Conservation (phyloP, 1,284 basidiomycete genomes). For the Ceratobasidium sp. region DNA sequence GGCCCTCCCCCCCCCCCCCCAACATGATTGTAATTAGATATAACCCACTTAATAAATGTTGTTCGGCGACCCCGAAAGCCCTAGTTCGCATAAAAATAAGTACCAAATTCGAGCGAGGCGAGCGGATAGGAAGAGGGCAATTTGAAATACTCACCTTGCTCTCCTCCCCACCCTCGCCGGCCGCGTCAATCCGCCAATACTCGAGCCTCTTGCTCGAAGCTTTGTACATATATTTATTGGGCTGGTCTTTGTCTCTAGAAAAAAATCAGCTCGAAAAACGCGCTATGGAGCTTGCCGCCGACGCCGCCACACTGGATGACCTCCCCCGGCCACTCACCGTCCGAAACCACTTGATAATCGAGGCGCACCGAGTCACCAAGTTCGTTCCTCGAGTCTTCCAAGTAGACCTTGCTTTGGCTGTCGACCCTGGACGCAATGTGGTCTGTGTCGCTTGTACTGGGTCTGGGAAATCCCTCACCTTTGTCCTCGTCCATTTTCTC, state of each 20-base stretch:
- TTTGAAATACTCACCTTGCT: slow-evolving; percentile 1
- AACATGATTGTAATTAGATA: not conserved
- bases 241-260: not conserved
- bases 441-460: slow-evolving; percentile 20
- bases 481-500: not conserved
- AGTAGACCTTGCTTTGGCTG: not conserved
- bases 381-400: not conserved
- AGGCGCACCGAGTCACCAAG: not conserved
- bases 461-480: slow-evolving; percentile 7
- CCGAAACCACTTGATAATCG: not conserved
- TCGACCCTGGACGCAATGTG: not conserved
- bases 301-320: not conserved
- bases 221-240: not conserved
- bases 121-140: not conserved
- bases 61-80: not conserved
- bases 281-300: not conserved
- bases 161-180: not conserved
- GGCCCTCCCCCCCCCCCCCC: no score
- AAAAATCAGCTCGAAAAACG: not conserved
- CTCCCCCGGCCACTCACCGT: not conserved
- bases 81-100: no score
- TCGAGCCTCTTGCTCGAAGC: not conserved
- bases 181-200: not conserved
- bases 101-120: not conserved
- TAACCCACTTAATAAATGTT: not conserved